phyloP scores from a whole-genome alignment of 2,329 filamentous ascomycete species.

The Colletotrichum orbiculare region DNA sequence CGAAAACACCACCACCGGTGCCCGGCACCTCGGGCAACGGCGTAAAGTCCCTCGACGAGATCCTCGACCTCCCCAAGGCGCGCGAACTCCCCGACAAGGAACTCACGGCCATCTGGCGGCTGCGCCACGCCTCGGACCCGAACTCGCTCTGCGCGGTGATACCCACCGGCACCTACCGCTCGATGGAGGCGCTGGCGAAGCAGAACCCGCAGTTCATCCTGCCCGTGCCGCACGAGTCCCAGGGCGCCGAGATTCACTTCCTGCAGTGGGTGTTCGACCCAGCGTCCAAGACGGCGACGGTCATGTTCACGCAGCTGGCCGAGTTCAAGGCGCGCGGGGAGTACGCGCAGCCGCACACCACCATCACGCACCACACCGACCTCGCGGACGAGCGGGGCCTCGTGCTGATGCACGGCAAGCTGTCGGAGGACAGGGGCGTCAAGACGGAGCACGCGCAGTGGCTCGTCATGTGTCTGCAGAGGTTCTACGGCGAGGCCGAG shows the following conservation, averaged over 20 bases:
- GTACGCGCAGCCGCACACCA: slow-evolving; percentile 92
- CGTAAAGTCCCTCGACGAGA: slow-evolving; percentile 61
- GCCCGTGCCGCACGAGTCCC: slow-evolving; percentile 76
- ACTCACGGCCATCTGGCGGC: slow-evolving; percentile 88
- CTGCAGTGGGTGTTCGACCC: slow-evolving; percentile 93
- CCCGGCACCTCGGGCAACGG: slow-evolving; percentile 41
- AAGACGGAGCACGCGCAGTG: slow-evolving; percentile 86
- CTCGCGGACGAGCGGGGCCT: slow-evolving; percentile 78
- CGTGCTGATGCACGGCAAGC: slow-evolving; percentile 89
- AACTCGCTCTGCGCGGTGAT: slow-evolving; percentile 87
- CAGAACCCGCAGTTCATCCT: slow-evolving; percentile 90
- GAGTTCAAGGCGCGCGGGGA: slow-evolving; percentile 93
- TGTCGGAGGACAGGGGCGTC: slow-evolving; percentile 81
- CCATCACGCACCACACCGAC: slow-evolving; percentile 90
- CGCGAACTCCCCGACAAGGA: slow-evolving; percentile 80
- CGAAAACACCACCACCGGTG: slow-evolving; percentile 26
- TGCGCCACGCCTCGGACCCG: slow-evolving; percentile 80
- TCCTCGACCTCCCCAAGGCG: slow-evolving; percentile 83
- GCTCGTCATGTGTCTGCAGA: slow-evolving; percentile 91
- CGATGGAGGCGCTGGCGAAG: slow-evolving; percentile 78
- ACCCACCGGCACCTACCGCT: slow-evolving; percentile 76
- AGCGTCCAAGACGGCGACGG: slow-evolving; percentile 71
- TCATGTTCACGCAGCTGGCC: slow-evolving; percentile 93
- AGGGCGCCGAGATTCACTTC: slow-evolving; percentile 92
- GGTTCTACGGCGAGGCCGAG: slow-evolving; percentile 83